Evolutionary conservation across 495 filamentous ascomycete species (phyloP).

Genomic region (Hypoxylon crocopeplum): DNA sequence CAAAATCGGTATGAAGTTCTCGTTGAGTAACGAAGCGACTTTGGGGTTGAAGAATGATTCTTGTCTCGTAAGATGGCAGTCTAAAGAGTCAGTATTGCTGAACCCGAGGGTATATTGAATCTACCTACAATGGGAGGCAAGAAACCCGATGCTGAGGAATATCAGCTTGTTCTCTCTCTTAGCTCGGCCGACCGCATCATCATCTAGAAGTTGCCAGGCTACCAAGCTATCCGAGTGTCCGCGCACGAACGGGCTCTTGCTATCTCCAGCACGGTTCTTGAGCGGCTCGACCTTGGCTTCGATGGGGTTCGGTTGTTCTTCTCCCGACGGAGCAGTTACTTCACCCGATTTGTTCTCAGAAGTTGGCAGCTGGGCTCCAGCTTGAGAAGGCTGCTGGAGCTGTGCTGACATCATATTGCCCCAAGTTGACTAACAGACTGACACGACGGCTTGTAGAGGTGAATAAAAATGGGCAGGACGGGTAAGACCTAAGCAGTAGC

Average conservation of each 20-base stretch:
- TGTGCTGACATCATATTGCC: constrained; percentile 45
- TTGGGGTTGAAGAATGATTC: constrained; percentile 88
- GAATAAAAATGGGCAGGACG: background rate
- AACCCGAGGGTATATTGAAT: constrained; percentile 3
- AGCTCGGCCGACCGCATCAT: constrained; percentile 77
- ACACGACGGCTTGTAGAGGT: background rate
- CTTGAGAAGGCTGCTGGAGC: constrained; percentile 38
- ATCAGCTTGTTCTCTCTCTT: constrained; percentile 81
- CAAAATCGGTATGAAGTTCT: constrained; percentile 89
- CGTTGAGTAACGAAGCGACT: constrained; percentile 83
- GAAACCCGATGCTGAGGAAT: constrained; percentile 95
- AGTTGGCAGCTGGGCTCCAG: constrained; percentile 13
- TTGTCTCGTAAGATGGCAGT: constrained; percentile 92
- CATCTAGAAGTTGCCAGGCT: constrained; percentile 90
- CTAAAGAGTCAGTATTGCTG: constrained; percentile 48
- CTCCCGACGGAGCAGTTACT: background rate
- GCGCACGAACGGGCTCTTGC: constrained; percentile 84
- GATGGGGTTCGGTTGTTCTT: background rate
- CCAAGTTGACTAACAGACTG: constrained; percentile 9
- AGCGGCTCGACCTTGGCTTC: constrained; percentile 48
- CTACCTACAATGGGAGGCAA: constrained; percentile 87
- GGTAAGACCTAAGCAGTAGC: background rate
- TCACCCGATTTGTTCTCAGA: constrained; percentile 1
- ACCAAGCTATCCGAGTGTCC: constrained; percentile 85
- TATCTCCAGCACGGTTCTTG: constrained; percentile 74